Conservation (phyloP, 352 stramenopile genomes). For the Phytopythium sindhum region DNA sequence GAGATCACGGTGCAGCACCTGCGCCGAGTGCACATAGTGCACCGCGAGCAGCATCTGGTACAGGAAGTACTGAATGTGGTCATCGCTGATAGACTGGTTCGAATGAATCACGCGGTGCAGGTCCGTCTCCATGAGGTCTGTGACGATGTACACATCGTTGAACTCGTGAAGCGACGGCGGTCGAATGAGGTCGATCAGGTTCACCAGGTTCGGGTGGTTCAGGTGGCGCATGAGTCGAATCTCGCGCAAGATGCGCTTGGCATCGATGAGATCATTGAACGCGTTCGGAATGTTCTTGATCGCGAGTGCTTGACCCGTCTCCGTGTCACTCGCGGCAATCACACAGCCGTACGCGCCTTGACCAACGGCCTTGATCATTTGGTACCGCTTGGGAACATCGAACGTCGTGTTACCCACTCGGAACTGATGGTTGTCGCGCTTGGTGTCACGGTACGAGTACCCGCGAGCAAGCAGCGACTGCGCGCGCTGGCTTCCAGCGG, state of each 20-base stretch:
- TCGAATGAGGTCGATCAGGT: slow-evolving; percentile 73
- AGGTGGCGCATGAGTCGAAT: slow-evolving; percentile 88
- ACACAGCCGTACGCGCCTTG: slow-evolving; percentile 92
- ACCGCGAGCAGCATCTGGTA: slow-evolving; percentile 80
- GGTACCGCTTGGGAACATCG: slow-evolving; percentile 79
- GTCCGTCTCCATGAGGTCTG: slow-evolving; percentile 78
- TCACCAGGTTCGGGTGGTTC: slow-evolving; percentile 81
- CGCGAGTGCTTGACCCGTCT: slow-evolving; percentile 86
- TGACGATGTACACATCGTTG: slow-evolving; percentile 87
- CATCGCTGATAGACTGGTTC: slow-evolving; percentile 77
- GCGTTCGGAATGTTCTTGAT: slow-evolving; percentile 97
- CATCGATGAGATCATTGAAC: slow-evolving; percentile 87
- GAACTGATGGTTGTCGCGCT: slow-evolving; percentile 87
- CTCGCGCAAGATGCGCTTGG: slow-evolving; percentile 85
- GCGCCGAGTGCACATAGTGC: slow-evolving; percentile 75
- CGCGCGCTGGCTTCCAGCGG: slow-evolving; percentile 38
- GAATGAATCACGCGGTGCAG: slow-evolving; percentile 78
- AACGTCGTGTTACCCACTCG: slow-evolving; percentile 86
- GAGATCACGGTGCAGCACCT: slow-evolving; percentile 75
- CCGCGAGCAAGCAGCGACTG: slow-evolving; percentile 47
- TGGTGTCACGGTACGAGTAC: slow-evolving; percentile 82
- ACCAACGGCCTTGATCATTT: slow-evolving; percentile 88
- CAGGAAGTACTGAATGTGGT: slow-evolving; percentile 78
- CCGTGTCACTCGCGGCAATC: slow-evolving; percentile 84
- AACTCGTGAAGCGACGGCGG: slow-evolving; percentile 84